phyloP scores from a whole-genome alignment of 805 yeast species.

The Sungouiozyma ichnusensis region DNA sequence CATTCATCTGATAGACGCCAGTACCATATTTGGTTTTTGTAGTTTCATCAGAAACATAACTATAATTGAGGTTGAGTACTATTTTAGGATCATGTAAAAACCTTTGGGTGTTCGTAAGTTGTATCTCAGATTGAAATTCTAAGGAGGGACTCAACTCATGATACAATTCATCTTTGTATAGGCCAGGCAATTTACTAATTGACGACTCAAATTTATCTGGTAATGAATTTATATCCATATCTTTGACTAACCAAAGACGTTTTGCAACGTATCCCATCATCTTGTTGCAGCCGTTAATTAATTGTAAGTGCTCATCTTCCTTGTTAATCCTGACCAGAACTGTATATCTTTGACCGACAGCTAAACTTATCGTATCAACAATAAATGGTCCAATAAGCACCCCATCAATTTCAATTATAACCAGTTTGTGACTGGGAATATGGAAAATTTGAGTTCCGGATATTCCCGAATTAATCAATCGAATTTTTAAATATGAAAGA shows the following conservation, averaged over 20 bases:
- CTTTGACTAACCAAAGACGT: constrained; percentile 11
- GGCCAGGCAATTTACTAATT: constrained; percentile 32
- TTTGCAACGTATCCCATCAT: constrained; percentile 40
- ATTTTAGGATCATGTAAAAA: constrained; percentile 12
- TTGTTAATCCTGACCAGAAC: constrained; percentile 43
- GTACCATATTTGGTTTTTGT: constrained; percentile 29
- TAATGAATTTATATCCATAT: background rate
- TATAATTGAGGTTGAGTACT: constrained; percentile 36
- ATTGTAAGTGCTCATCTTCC: constrained; percentile 10
- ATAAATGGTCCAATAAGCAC: constrained; percentile 40
- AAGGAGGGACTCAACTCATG: constrained; percentile 12
- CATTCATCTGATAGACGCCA: constrained; percentile 40
- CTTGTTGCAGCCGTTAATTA: constrained; percentile 44
- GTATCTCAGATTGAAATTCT: background rate
- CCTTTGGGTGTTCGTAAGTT: constrained; percentile 1
- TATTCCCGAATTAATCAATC: constrained; percentile 47
- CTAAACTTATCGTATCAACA: constrained; percentile 39
- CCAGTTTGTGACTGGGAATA: constrained; percentile 42
- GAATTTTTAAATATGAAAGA: constrained; percentile 35
- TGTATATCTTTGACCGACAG: constrained; percentile 73
- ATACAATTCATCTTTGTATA: constrained; percentile 14
- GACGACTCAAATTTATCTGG: constrained; percentile 8
- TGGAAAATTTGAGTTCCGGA: constrained; percentile 47
- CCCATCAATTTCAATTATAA: constrained; percentile 53
- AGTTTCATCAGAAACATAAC: constrained; percentile 31